These are phyloP conservation scores for Lasiodiplodia sp. DNA, from an alignment of 2,329 filamentous ascomycete species.

Conservation along the genomic window DNA sequence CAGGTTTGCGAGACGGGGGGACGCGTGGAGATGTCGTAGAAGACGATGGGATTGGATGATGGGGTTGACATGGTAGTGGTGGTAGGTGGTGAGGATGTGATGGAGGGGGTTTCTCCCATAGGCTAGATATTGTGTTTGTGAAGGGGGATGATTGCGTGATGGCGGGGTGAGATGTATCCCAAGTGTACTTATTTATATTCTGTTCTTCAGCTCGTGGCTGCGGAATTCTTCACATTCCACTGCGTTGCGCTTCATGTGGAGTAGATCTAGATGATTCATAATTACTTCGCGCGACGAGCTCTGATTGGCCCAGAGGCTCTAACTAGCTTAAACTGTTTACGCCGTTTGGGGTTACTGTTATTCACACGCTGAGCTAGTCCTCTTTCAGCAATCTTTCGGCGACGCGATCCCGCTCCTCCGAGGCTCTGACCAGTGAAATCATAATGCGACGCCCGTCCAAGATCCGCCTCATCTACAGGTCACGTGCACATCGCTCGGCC, in stretches of 20 bases:
- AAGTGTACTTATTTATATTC: neutral
- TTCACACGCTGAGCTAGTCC: too few relatives aligned
- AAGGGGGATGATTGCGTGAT: slow-evolving; percentile 1
- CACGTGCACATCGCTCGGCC: too few relatives aligned
- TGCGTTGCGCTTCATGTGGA: neutral
- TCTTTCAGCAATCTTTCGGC: too few relatives aligned
- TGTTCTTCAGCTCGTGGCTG: neutral
- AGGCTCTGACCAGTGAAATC: too few relatives aligned
- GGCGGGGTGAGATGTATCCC: neutral
- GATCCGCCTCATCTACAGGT: too few relatives aligned
- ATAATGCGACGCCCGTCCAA: too few relatives aligned
- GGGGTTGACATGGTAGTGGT: slow-evolving; percentile 36
- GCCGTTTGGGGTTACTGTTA: too few relatives aligned
- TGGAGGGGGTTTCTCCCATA: neutral
- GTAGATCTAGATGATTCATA: neutral
- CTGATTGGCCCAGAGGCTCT: too few relatives aligned
- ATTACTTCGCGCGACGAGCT: neutral
- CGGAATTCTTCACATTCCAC: neutral
- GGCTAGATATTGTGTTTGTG: neutral
- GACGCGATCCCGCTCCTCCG: too few relatives aligned
- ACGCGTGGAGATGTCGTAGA: slow-evolving; percentile 58
- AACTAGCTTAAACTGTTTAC: too few relatives aligned
- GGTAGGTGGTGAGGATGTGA: neutral
- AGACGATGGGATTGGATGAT: slow-evolving; percentile 42
- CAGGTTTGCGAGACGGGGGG: slow-evolving; percentile 45